Conservation (phyloP, 2,329 filamentous ascomycete species). For the Moelleriella libera region DNA sequence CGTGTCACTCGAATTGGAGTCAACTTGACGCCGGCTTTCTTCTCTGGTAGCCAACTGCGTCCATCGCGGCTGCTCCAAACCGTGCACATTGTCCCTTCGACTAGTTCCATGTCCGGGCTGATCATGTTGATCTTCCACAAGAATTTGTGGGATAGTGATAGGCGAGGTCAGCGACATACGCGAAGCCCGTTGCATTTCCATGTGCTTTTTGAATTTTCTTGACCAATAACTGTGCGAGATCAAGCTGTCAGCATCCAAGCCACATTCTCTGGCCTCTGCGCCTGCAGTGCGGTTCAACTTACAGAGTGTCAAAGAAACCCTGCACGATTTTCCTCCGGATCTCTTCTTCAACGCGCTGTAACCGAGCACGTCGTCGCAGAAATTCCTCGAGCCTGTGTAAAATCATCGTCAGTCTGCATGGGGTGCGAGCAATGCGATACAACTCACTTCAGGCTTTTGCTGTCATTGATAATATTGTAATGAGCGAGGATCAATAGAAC, state of each 20-base stretch:
- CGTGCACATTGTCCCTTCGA: neutral
- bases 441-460: conserved; percentile 71
- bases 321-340: conserved; percentile 81
- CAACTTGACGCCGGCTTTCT: conserved; percentile 1
- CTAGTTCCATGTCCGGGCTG: conserved; percentile 35
- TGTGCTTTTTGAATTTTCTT: conserved; percentile 62
- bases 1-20: conserved; percentile 23
- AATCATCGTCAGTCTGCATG: neutral
- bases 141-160: conserved; percentile 77
- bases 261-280: neutral
- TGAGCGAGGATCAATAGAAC: conserved; percentile 93
- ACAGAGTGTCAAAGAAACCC: conserved; percentile 90
- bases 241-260: neutral
- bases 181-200: conserved; percentile 57
- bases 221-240: conserved; percentile 52
- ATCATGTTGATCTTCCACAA: conserved; percentile 75
- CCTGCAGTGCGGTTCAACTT: conserved; percentile 17
- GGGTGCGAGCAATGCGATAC: neutral
- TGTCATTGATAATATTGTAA: conserved; percentile 97
- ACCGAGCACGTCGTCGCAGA: conserved; percentile 70
- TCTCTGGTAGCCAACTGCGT: conserved; percentile 6
- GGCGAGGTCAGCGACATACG: conserved; percentile 69
- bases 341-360: conserved; percentile 91
- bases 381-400: conserved; percentile 72
- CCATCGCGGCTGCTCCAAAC: conserved; percentile 4